phyloP scores from a whole-genome alignment of 805 yeast genomes.

The Sugiyamaella floridensis region DNA sequence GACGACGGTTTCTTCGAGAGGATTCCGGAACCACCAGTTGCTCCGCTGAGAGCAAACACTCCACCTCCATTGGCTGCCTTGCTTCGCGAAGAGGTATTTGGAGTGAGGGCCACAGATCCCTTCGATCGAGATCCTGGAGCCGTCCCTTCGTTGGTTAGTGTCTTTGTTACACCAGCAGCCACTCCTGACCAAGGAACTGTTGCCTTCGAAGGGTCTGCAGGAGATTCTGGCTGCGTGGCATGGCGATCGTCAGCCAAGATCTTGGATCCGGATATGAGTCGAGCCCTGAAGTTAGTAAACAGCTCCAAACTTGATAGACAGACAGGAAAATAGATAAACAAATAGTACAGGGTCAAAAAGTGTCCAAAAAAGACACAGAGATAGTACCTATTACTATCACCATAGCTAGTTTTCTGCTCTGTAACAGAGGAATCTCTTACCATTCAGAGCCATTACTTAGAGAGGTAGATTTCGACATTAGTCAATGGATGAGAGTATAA shows the following conservation, averaged over 20 bases:
- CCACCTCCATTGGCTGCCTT: background rate
- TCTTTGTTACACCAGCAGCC: slow-evolving; percentile 16
- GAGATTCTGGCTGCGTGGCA: background rate
- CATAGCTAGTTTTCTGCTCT: too few species aligned
- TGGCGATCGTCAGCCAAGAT: slow-evolving; percentile 1
- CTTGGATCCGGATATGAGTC: slow-evolving; percentile 2
- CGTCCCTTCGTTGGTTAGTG: background rate
- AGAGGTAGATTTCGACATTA: slow-evolving; percentile 27
- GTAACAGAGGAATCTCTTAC: slow-evolving; percentile 15
- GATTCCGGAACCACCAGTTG: background rate
- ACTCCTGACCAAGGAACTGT: slow-evolving; percentile 18
- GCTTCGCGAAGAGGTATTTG: background rate
- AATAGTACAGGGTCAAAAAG: background rate
- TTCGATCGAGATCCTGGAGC: background rate
- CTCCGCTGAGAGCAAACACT: background rate
- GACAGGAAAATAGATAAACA: slow-evolving; percentile 1
- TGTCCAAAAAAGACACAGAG: too few species aligned
- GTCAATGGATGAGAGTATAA: background rate
- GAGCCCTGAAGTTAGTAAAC: background rate
- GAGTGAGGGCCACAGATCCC: background rate
- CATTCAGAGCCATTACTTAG: slow-evolving; percentile 29
- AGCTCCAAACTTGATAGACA: background rate
- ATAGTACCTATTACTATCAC: too few species aligned
- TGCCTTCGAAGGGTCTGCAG: slow-evolving; percentile 4
- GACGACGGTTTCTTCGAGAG: background rate